A percentile compares a stretch with the other conserved stretches of the same genome.
phyloP scores from a whole-genome alignment of 768 basidiomycete genomes.

The Fomitopsis pulvina region DNA sequence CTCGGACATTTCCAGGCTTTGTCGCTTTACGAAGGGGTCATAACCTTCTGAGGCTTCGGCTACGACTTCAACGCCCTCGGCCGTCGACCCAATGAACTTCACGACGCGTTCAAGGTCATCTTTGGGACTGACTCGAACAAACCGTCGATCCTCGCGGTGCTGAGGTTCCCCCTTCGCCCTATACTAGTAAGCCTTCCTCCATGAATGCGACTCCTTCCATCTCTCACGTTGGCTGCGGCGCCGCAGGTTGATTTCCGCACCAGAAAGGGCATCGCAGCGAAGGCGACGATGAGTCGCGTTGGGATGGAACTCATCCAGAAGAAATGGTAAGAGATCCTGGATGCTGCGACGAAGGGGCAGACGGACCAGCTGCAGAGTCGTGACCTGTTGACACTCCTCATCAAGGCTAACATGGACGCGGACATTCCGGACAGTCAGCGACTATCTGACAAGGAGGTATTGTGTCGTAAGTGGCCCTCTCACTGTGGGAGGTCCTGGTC shows the following conservation, averaged over 20 bases:
- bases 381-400: constrained; percentile 52
- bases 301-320: constrained; percentile 23
- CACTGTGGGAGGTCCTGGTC: not conserved
- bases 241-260: constrained; percentile 1
- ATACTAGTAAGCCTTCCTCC: constrained; percentile 14
- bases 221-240: not conserved
- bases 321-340: constrained; percentile 27
- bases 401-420: constrained; percentile 57
- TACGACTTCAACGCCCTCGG: constrained; percentile 28
- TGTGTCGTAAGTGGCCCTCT: constrained; percentile 35
- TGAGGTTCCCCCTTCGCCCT: constrained; percentile 8
- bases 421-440: constrained; percentile 48
- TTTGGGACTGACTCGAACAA: constrained; percentile 11
- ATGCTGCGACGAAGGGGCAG: constrained; percentile 17
- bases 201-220: constrained; percentile 14
- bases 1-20: not conserved
- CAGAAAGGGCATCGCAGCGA: constrained; percentile 7
- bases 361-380: constrained; percentile 25
- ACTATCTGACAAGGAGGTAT: constrained; percentile 56
- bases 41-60: constrained; percentile 26
- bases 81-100: constrained; percentile 25
- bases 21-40: too few relatives aligned
- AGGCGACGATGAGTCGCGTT: constrained; percentile 19
- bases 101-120: constrained; percentile 22
- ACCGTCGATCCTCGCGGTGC: constrained; percentile 9